Percentiles rank a stretch among this genome's conserved stretches.
Conservation (phyloP, 768 basidiomycete genomes). For the Chalciporus pseudorubinellus region DNA sequence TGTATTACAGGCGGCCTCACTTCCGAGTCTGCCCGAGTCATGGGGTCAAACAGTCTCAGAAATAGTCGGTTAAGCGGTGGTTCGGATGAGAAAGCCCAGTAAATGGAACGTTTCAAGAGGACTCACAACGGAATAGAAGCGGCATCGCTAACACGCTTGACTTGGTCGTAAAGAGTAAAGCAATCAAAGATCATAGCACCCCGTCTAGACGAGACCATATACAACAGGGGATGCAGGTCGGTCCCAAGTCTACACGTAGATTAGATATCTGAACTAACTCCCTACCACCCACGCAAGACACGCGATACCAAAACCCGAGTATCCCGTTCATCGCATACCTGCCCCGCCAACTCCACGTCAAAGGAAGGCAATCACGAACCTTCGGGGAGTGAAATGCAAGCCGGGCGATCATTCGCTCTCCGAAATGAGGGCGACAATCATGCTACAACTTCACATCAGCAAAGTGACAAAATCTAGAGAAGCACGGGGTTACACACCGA, state of each 20-base stretch:
- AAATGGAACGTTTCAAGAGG: background rate
- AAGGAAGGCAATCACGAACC: background rate
- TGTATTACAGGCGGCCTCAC: no score
- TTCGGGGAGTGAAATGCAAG: background rate
- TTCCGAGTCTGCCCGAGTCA: no score
- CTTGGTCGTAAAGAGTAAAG: background rate
- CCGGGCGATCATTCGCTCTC: constrained; percentile 54
- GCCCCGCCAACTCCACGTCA: background rate
- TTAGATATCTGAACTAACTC: constrained; percentile 18
- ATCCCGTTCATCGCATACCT: background rate
- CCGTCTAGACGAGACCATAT: constrained; percentile 15
- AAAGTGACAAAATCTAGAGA: background rate
- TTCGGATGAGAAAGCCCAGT: background rate
- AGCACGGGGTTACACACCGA: constrained; percentile 49
- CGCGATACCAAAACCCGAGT: constrained; percentile 2
- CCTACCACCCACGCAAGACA: constrained; percentile 3
- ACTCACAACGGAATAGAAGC: background rate
- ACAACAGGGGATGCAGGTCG: constrained; percentile 16
- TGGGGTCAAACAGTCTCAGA: no score
- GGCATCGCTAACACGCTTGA: no score
- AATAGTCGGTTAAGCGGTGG: no score
- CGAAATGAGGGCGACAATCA: constrained; percentile 85
- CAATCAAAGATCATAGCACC: constrained; percentile 21
- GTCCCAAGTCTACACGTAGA: constrained; percentile 9
- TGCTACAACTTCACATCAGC: constrained; percentile 40